These are phyloP conservation scores for Shiraia sp. DNA, from an alignment of 2,329 filamentous ascomycete species.

Conservation along the genomic window DNA sequence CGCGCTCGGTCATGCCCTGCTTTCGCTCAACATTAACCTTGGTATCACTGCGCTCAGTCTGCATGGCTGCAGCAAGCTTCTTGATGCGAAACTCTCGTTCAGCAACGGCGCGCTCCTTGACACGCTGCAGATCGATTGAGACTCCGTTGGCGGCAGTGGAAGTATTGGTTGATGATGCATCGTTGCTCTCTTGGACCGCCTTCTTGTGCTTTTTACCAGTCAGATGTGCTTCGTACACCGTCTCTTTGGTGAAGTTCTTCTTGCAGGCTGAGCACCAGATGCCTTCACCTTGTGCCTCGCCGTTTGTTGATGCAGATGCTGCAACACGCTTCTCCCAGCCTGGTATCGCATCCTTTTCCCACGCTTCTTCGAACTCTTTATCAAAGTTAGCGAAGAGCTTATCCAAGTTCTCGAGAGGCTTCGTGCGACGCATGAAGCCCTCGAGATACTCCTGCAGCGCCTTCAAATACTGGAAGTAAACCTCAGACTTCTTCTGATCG, in stretches of 20 bases:
- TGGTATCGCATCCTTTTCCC: conserved; percentile 76
- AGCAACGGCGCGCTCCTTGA: conserved; percentile 90
- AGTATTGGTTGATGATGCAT: conserved; percentile 16
- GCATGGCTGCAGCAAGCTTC: conserved; percentile 79
- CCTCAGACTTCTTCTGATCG: conserved; percentile 84
- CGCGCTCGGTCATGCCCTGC: conserved; percentile 95
- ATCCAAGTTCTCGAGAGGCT: conserved; percentile 83
- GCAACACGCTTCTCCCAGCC: conserved; percentile 69
- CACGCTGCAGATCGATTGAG: conserved; percentile 26
- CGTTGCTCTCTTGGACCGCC: conserved; percentile 64
- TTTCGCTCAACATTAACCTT: conserved; percentile 93
- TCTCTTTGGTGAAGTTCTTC: conserved; percentile 93
- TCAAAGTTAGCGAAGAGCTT: conserved; percentile 77
- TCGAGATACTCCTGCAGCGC: conserved; percentile 83
- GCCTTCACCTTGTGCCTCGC: conserved; percentile 63
- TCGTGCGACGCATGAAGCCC: conserved; percentile 79
- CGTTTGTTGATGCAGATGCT: conserved; percentile 47
- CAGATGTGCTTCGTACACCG: conserved; percentile 89
- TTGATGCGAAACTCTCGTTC: conserved; percentile 84
- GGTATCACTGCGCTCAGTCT: conserved; percentile 85
- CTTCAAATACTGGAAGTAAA: conserved; percentile 88
- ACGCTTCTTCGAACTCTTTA: conserved; percentile 79
- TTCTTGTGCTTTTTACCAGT: conserved; percentile 91
- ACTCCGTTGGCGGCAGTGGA: conserved; percentile 21
- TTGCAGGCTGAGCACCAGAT: conserved; percentile 91